Percentiles rank a stretch among this genome's conserved stretches.
These are phyloP conservation scores for Crithidia expoeki DNA, from an alignment of 208 protist genomes.

Conservation along the genomic window DNA sequence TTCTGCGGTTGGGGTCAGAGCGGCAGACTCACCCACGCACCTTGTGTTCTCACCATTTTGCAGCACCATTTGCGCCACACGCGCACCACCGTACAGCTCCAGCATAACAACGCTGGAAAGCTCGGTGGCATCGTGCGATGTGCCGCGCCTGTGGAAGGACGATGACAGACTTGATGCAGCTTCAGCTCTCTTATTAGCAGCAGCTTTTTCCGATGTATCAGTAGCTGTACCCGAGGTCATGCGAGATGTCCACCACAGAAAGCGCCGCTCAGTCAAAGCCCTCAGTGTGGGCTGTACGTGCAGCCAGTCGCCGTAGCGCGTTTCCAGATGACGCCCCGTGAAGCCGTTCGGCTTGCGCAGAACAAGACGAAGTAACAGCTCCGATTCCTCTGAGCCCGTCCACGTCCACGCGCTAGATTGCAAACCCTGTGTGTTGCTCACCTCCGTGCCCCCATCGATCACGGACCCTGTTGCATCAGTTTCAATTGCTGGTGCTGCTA, in stretches of 20 bases:
- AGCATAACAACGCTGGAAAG: constrained; percentile 19
- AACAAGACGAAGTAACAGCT: constrained; percentile 68
- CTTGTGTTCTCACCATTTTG: not conserved
- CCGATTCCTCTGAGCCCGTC: constrained; percentile 43
- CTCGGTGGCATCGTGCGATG: not conserved
- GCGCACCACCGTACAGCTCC: constrained; percentile 35
- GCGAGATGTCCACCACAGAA: constrained; percentile 23
- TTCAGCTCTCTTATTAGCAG: not conserved
- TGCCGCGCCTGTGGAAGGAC: not conserved
- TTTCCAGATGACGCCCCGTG: constrained; percentile 46
- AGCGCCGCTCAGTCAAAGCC: constrained; percentile 19
- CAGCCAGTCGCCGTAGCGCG: constrained; percentile 57
- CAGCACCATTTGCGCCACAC: constrained; percentile 34
- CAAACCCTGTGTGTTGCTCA: not conserved
- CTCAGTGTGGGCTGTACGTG: constrained; percentile 49
- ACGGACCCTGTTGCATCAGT: not conserved
- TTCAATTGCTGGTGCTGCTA: not conserved
- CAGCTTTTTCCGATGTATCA: no score
- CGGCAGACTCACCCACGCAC: not conserved
- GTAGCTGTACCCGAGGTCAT: not conserved
- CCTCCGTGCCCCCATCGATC: not conserved
- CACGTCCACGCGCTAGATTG: constrained; percentile 1
- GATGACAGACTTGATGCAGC: not conserved
- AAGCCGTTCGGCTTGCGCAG: constrained; percentile 45
- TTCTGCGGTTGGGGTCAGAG: not conserved